Percentiles rank a stretch among this genome's conserved stretches.
Evolutionary conservation across 176 grass and related monocot species (phyloP).

Genomic region (Echinochloa phyllopogon): DNA sequence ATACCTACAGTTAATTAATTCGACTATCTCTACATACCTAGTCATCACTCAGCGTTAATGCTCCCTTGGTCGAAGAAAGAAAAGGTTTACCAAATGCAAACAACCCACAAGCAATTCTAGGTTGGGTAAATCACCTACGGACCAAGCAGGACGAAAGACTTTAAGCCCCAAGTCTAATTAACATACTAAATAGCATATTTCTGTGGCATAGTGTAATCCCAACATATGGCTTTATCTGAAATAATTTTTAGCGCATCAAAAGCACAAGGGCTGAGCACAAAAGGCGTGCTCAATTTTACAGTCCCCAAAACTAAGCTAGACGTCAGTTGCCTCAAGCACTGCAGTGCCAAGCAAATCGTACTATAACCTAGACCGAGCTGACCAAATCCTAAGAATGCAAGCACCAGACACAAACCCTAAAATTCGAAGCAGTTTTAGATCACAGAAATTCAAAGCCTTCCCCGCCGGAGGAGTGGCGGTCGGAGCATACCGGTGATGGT

Average conservation of each 20-base stretch:
- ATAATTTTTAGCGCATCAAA: background rate
- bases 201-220: background rate
- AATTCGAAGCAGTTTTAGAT: background rate
- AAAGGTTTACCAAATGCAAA: background rate
- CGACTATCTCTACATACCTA: background rate
- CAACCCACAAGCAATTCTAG: background rate
- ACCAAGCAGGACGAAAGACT: background rate
- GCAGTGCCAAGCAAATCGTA: background rate
- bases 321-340: background rate
- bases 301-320: background rate
- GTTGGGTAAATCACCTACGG: background rate
- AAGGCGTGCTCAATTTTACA: background rate
- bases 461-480: background rate
- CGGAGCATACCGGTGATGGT: constrained; percentile 76
- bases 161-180: background rate
- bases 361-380: background rate
- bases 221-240: background rate
- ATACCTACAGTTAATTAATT: background rate
- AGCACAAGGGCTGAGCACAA: background rate
- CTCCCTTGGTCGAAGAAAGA: background rate
- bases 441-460: background rate
- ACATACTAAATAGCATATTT: background rate
- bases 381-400: background rate
- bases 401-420: background rate
- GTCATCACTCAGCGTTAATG: background rate